Conservation (phyloP, 202 grass and related monocot species). For the Panicum hallii region DNA sequence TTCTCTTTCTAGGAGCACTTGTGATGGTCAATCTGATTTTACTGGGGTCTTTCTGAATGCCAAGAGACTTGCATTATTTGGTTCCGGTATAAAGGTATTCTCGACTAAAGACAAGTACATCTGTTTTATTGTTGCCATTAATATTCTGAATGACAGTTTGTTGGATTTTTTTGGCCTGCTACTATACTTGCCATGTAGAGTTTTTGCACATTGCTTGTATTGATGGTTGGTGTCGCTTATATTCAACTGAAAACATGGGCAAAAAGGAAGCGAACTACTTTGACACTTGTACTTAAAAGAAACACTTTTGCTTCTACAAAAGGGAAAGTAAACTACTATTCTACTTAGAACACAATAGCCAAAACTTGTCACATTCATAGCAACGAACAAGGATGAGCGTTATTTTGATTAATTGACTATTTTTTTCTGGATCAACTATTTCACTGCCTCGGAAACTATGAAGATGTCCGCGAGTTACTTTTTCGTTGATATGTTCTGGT, state of each 20-base stretch:
- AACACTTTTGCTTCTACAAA: neutral
- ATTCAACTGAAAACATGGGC: neutral
- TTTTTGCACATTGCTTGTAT: neutral
- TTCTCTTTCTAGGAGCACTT: neutral
- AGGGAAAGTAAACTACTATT: neutral
- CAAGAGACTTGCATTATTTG: conserved; percentile 29
- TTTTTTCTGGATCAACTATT: neutral
- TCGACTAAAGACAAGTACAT: conserved; percentile 14
- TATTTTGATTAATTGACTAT: neutral
- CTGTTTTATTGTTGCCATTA: neutral
- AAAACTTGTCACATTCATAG: neutral
- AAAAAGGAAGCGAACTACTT: neutral
- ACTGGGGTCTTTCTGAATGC: conserved; percentile 19
- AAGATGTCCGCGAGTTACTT: neutral
- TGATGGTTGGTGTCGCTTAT: neutral
- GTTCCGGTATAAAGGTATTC: conserved; percentile 40
- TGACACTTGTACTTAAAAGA: neutral
- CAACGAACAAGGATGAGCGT: neutral
- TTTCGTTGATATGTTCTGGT: neutral
- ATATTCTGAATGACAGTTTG: neutral
- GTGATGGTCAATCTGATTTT: conserved; percentile 30
- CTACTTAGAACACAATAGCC: neutral
- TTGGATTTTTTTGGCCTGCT: neutral
- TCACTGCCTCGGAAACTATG: neutral
- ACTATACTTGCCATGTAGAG: neutral